Evolutionary conservation across 345 rosid species (phyloP).

Genomic region (Ceriops zippeliana): DNA sequence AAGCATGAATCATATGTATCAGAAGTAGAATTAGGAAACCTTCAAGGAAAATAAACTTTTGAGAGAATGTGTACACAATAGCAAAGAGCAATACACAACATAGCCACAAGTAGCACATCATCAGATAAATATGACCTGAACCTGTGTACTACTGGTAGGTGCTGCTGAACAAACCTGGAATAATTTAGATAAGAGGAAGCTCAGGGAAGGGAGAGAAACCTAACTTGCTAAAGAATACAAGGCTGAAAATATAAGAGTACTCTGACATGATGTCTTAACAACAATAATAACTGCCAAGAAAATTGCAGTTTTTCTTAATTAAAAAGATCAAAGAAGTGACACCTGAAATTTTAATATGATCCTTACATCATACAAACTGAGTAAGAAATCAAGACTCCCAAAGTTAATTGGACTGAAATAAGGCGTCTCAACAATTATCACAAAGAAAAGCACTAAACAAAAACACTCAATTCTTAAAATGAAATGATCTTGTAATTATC

Average conservation of each 20-base stretch:
- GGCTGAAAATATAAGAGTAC: neutral
- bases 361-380: too few species aligned
- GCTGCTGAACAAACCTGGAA: neutral
- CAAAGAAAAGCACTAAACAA: neutral
- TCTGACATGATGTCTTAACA: too few species aligned
- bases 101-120: neutral
- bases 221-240: neutral
- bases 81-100: neutral
- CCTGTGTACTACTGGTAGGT: neutral
- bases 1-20: too few species aligned
- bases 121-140: neutral
- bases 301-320: too few species aligned
- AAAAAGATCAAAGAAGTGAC: too few species aligned
- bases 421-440: neutral
- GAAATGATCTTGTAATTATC: slow-evolving; percentile 7
- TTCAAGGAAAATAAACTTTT: neutral
- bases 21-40: too few species aligned
- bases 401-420: neutral
- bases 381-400: neutral
- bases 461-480: neutral
- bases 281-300: too few species aligned
- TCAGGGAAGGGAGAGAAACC: too few species aligned
- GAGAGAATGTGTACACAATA: neutral
- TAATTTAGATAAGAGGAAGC: neutral
- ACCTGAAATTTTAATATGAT: too few species aligned